Base-by-base conservation (phyloP, 1,284 basidiomycete species). In the Acaromyces ingoldii region DNA sequence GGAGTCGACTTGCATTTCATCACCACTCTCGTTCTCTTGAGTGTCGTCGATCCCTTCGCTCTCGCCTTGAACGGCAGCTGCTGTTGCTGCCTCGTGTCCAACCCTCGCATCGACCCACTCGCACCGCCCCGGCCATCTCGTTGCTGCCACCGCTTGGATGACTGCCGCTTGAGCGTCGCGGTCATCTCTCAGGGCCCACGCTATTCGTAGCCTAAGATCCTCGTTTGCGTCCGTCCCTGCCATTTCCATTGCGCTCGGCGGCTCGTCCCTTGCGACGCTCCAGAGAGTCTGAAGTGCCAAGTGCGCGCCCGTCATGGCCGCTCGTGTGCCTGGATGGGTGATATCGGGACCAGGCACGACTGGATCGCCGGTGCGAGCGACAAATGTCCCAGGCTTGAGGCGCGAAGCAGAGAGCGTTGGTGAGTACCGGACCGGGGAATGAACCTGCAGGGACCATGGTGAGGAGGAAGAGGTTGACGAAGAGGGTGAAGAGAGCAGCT, bases 111-210 rank as follows among this genome's bases (percentile, higher is more conserved):
- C 82, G 7, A 79, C 47, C 79, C 81, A 96, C 0, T 87, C 87
- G 15, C 96, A 82, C 49, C 93, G 80, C 1, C 93, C 93, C 3
- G 83, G 83, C 91, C 93, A 98, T 15, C 74, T 36, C 1, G 57
- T 57, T 1, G 55, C 41, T 9, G 45, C 47, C 25, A 72, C 33
- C 2, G 56, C 51, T 22, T 53, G 49, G 6, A 49, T 13, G 9
- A 73, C 30, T 19, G 57, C n/a, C 26, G 53, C 21, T 25, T 59
- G 57, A 25, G 60, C 52, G 26, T 51, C 49, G 4, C 54, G 10
- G 41, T 68, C 51, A 38, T 61, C 56, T 2, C 62, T 19, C n/a
- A 75, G 45, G 2, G 53, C 62, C 54, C 58, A 63, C 48, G 70
- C 63, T 30, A 75, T 67, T 1, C 59, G 42, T 21, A 64, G 56